Base-by-base conservation (phyloP, 805 yeast species). In the Ogataea chonburiensis region DNA sequence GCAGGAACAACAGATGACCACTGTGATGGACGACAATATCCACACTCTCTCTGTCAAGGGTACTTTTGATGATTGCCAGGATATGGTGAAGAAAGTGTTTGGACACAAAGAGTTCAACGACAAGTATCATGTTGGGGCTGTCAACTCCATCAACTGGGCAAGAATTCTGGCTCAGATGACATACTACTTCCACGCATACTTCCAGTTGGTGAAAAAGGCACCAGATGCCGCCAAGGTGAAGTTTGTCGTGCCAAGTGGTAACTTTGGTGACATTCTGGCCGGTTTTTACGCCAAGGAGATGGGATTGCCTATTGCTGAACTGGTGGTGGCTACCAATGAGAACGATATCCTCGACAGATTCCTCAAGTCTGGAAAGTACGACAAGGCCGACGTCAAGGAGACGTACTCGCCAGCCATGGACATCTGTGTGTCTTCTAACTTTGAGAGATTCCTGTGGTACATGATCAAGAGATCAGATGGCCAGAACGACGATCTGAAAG, bases 391-490 rank as follows among this genome's bases (percentile, higher is more conserved):
- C 30, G 98, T 87, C 30, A 86, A 83, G 58, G 88, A 91, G 21
- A 89, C 98, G 9, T 68, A 80, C 53, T 86, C 97, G 2, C 99
- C 99, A 46, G 99, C 99, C 28, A 93, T 93, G 99, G 99, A 93
- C 63, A 93, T 93, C 55, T 75, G 87, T 53, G 86, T 93, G 40
- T 87, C 97, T 12, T 85, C 96, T 17, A 93, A 93, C 65, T 93
- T 93, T 56, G 99, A 93, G 71, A 83, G 99, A 66, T 77, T 89
- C 59, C 70, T 93, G 50, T 93, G 98, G 98, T 88, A 86, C 58
- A 75, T 89, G 59, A 85, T 89, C 17, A 79, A 89, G 60, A 81
- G 84, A 53, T 73, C 82, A 38, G 69, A 73, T 26, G 77, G 82
- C 16, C 63, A 58, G 24, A 70, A 74, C 41, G 79, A 79, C 49